These are phyloP conservation scores for Roridomyces roridus DNA, from an alignment of 768 basidiomycete genomes.

Conservation along the genomic window DNA sequence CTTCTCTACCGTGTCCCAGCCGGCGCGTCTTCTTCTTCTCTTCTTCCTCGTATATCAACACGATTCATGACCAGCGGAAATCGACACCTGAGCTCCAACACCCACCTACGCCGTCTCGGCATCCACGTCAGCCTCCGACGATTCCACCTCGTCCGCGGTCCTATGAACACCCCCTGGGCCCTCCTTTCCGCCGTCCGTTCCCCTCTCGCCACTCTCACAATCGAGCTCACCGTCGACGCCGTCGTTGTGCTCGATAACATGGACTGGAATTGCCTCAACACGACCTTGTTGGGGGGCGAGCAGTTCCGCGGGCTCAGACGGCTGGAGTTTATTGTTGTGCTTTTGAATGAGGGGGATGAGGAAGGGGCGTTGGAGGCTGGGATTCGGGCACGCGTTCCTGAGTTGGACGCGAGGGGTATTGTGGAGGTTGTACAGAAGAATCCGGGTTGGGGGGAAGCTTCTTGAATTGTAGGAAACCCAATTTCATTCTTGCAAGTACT, in stretches of 20 bases:
- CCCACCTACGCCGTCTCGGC: background rate
- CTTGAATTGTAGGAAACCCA: too few relatives aligned
- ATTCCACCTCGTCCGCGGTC: background rate
- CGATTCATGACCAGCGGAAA: background rate
- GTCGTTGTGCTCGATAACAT: slow-evolving; percentile 31
- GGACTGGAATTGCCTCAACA: slow-evolving; percentile 35
- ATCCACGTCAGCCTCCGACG: slow-evolving; percentile 15
- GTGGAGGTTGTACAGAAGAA: too few relatives aligned
- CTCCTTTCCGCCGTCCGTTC: slow-evolving; percentile 1
- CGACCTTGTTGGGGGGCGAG: slow-evolving; percentile 13
- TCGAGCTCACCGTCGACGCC: slow-evolving; percentile 12
- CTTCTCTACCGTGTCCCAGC: slow-evolving; percentile 8
- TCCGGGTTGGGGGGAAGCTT: too few relatives aligned
- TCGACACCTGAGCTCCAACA: slow-evolving; percentile 4
- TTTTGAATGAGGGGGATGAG: background rate
- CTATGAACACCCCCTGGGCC: slow-evolving; percentile 2
- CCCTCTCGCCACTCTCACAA: slow-evolving; percentile 6
- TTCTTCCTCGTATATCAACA: background rate
- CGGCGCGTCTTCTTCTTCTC: slow-evolving; percentile 5
- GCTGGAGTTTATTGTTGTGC: slow-evolving; percentile 11
- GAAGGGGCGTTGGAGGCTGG: background rate
- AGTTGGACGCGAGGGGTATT: background rate
- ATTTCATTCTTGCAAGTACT: too few relatives aligned
- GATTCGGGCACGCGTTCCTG: background rate
- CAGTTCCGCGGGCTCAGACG: background rate